Evolutionary conservation across 2,329 filamentous ascomycete species (phyloP).

Genomic region (Penicillium sp.): DNA sequence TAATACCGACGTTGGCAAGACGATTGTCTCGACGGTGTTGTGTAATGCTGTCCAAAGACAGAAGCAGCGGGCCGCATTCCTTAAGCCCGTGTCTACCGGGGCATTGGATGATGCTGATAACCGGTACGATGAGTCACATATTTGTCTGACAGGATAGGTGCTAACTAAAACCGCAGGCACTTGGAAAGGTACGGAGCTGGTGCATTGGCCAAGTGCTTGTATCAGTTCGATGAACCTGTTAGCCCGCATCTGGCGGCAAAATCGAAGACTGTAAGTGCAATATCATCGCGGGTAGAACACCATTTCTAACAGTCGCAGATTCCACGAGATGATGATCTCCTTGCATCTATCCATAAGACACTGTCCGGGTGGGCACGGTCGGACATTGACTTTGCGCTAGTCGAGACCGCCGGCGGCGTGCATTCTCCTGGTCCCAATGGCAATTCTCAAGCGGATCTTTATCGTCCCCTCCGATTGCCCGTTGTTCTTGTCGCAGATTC

Average conservation of each 20-base stretch:
- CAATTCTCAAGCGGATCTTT: slow-evolving; percentile 74
- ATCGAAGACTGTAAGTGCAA: slow-evolving; percentile 36
- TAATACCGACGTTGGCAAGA: slow-evolving; percentile 85
- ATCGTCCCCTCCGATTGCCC: slow-evolving; percentile 71
- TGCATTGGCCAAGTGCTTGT: slow-evolving; percentile 62
- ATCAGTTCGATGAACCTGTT: slow-evolving; percentile 71
- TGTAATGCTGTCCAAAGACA: slow-evolving; percentile 60
- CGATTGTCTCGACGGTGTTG: slow-evolving; percentile 72
- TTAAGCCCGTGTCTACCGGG: slow-evolving; percentile 83
- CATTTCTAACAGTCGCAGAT: slow-evolving; percentile 37
- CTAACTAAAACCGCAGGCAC: slow-evolving; percentile 51
- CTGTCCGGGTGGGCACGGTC: slow-evolving; percentile 38
- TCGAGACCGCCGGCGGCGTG: slow-evolving; percentile 82
- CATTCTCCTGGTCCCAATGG: slow-evolving; percentile 77
- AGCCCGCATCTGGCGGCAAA: slow-evolving; percentile 75
- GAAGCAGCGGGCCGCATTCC: slow-evolving; percentile 57
- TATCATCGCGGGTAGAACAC: slow-evolving; percentile 63
- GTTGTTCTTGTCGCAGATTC: slow-evolving; percentile 74
- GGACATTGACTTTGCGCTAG: slow-evolving; percentile 60
- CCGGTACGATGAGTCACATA: slow-evolving; percentile 46
- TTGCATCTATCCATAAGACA: slow-evolving; percentile 50
- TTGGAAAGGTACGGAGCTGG: slow-evolving; percentile 59
- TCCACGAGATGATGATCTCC: slow-evolving; percentile 52
- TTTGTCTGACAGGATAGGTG: not conserved
- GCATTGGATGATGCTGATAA: slow-evolving; percentile 69